Percentiles rank a stretch among this genome's conserved stretches.
Evolutionary conservation across 176 grass and related monocot species (phyloP).

Genomic region (Aegilops speltoides): DNA sequence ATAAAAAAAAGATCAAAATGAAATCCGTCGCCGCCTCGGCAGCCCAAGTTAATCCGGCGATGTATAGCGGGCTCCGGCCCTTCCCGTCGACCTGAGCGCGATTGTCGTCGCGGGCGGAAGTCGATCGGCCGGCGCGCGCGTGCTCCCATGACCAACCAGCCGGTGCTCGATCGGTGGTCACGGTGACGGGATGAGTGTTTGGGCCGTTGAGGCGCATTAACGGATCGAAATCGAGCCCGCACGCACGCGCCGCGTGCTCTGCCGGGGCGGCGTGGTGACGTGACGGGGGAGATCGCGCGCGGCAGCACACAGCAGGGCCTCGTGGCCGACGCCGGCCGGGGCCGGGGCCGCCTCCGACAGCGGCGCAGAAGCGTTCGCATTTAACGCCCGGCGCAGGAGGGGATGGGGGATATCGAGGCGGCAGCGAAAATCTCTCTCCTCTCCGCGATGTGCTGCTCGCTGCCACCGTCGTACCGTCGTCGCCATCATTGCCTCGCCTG

Average conservation of each 20-base stretch:
- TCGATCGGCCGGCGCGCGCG: too few relatives aligned
- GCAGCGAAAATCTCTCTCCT: not conserved
- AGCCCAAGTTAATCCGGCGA: too few relatives aligned
- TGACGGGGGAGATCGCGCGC: not conserved
- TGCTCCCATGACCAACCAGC: too few relatives aligned
- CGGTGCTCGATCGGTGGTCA: too few relatives aligned
- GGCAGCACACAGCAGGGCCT: not conserved
- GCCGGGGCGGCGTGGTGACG: conserved; percentile 8
- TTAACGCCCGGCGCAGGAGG: conserved; percentile 33
- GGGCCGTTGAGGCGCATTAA: conserved; percentile 17
- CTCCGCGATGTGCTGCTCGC: not conserved
- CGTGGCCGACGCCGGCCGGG: conserved; percentile 29
- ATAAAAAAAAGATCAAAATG: too few relatives aligned
- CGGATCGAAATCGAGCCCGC: not conserved
- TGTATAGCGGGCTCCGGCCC: too few relatives aligned
- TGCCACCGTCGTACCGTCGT: conserved; percentile 31
- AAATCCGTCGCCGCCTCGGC: too few relatives aligned
- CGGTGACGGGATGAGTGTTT: not conserved
- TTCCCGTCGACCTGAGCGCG: too few relatives aligned
- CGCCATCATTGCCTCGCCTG: conserved; percentile 28
- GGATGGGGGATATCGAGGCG: not conserved
- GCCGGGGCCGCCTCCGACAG: not conserved
- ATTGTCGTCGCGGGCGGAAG: too few relatives aligned
- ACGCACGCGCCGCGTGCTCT: not conserved
- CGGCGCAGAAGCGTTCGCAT: conserved; percentile 33